These are phyloP conservation scores for Paraphaeosphaeria sporulosa DNA, from an alignment of 2,329 filamentous ascomycete species.

Conservation along the genomic window DNA sequence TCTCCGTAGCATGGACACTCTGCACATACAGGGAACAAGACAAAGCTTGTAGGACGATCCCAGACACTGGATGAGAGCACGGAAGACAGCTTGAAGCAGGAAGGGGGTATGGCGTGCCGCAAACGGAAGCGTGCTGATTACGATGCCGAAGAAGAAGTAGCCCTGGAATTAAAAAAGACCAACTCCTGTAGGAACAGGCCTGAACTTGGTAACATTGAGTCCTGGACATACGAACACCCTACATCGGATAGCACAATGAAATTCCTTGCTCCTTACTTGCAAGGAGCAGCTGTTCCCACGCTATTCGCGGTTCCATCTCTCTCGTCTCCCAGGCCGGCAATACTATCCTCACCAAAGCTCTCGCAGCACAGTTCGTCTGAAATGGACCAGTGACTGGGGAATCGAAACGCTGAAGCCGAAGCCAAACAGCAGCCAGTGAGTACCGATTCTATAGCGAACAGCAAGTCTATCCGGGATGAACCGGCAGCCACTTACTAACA, in stretches of 20 bases:
- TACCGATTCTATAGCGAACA: background rate
- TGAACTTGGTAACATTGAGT: background rate
- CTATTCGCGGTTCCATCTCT: background rate
- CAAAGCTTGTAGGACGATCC: too few species aligned
- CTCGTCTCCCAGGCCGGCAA: background rate
- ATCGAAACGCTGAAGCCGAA: background rate
- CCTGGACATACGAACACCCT: background rate
- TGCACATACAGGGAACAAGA: too few species aligned
- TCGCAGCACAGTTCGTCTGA: background rate
- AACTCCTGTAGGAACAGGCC: background rate
- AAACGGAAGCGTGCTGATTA: too few species aligned
- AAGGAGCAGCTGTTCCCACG: background rate
- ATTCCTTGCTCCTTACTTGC: background rate
- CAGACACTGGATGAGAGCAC: too few species aligned
- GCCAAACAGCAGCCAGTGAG: background rate
- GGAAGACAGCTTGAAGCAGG: too few species aligned
- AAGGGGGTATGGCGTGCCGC: too few species aligned
- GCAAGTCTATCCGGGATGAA: background rate
- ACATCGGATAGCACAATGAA: background rate
- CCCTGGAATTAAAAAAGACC: background rate
- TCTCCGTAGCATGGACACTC: conserved; percentile 67
- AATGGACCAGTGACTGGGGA: background rate
- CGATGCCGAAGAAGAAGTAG: too few species aligned
- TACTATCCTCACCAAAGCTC: background rate
- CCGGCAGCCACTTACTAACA: background rate